Percentiles rank a stretch among this genome's conserved stretches.
phyloP scores from a whole-genome alignment of 2,329 filamentous ascomycete species.

The Orbilia ellipsospora region DNA sequence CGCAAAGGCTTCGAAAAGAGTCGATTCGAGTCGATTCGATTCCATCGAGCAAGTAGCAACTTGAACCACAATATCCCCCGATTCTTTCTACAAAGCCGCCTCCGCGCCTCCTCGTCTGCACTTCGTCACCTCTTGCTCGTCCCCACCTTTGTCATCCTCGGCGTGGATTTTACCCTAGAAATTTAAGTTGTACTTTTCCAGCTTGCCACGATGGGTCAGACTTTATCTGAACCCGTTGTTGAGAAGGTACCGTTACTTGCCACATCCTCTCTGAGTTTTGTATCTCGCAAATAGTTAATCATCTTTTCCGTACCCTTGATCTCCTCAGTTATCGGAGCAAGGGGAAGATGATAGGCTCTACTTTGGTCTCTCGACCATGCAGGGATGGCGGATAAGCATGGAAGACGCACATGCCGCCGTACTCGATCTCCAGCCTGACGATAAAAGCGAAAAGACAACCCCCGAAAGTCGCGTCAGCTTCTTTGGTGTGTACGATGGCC shows the following conservation, averaged over 20 bases:
- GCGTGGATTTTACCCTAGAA: slow-evolving; percentile 51
- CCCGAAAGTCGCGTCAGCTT: slow-evolving; percentile 83
- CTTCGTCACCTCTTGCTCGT: slow-evolving; percentile 57
- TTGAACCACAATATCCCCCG: slow-evolving; percentile 14
- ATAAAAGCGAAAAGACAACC: slow-evolving; percentile 70
- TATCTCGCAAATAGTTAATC: background rate
- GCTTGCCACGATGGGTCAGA: slow-evolving; percentile 87
- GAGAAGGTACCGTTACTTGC: slow-evolving; percentile 81
- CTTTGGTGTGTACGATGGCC: slow-evolving; percentile 97
- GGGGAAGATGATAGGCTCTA: slow-evolving; percentile 92
- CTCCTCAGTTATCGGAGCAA: slow-evolving; percentile 79
- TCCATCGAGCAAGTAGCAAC: too few relatives aligned
- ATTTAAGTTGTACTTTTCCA: slow-evolving; percentile 51
- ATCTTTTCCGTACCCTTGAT: background rate
- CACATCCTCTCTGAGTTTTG: background rate
- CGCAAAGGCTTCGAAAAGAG: background rate
- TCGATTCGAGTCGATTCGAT: too few relatives aligned
- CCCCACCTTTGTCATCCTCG: slow-evolving; percentile 39
- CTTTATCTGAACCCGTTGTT: slow-evolving; percentile 96
- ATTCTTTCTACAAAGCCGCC: slow-evolving; percentile 47
- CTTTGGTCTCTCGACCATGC: slow-evolving; percentile 97
- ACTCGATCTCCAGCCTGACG: slow-evolving; percentile 80
- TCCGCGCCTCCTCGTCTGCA: too few relatives aligned
- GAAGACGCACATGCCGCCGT: slow-evolving; percentile 93
- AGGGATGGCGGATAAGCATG: slow-evolving; percentile 99